A percentile compares a stretch with the other conserved stretches of the same genome.
Conservation (phyloP, 257 asterid species). For the Apocynum venetum region DNA sequence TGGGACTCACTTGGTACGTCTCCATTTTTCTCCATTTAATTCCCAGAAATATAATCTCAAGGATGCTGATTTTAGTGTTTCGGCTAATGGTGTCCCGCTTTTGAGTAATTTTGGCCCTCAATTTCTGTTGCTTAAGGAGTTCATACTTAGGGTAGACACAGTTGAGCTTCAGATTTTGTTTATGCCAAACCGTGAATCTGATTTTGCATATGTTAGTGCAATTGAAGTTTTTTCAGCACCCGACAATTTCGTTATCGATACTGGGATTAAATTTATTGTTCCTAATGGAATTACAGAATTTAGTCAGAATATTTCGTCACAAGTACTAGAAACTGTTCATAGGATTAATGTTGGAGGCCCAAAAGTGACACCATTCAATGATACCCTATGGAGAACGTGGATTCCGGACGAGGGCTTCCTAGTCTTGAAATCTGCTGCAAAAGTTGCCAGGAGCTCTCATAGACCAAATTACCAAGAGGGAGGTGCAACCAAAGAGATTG, state of each 20-base stretch:
- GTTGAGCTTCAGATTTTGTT: slow-evolving; percentile 53
- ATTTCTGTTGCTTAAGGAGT: slow-evolving; percentile 45
- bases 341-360: slow-evolving; percentile 81
- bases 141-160: slow-evolving; percentile 46
- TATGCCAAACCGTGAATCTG: slow-evolving; percentile 34
- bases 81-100: slow-evolving; percentile 50
- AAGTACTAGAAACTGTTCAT: slow-evolving; percentile 61
- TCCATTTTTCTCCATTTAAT: slow-evolving; percentile 65
- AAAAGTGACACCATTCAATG: slow-evolving; percentile 72
- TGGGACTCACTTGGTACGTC: slow-evolving; percentile 70
- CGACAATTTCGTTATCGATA: slow-evolving; percentile 55
- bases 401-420: slow-evolving; percentile 66
- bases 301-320: slow-evolving; percentile 55
- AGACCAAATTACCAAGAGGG: slow-evolving; percentile 60
- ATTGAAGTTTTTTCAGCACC: slow-evolving; percentile 76
- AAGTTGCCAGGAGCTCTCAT: slow-evolving; percentile 37
- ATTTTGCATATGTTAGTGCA: slow-evolving; percentile 61
- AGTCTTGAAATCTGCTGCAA: slow-evolving; percentile 66
- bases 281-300: slow-evolving; percentile 51
- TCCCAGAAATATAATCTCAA: slow-evolving; percentile 39
- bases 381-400: slow-evolving; percentile 81
- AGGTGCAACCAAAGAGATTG: slow-evolving; percentile 61
- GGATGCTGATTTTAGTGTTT: slow-evolving; percentile 42
- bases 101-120: slow-evolving; percentile 33
- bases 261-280: slow-evolving; percentile 40